Base-by-base conservation (phyloP, 1,284 basidiomycete species). In the Marasmius tenuissimus region DNA sequence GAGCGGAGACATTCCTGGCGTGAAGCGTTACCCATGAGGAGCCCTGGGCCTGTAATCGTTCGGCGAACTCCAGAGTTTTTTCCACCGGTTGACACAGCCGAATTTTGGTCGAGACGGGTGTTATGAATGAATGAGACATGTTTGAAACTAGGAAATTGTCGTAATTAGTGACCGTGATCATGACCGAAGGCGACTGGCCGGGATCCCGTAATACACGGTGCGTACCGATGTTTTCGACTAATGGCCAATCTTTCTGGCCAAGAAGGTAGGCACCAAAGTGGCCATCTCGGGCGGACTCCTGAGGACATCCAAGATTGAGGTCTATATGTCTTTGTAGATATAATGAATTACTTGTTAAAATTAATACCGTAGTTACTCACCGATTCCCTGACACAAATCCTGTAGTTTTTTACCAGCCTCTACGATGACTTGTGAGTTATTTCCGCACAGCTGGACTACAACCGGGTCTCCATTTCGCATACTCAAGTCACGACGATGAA, bases 191-290 rank as follows among this genome's bases (percentile, higher is more conserved):
- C 27, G 27, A 27, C 27, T 27, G 27, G 27, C 27, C 27, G 4
- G 27, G 27, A 2, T 27, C 27, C 27, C 27, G 27, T 27, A 27
- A 27, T 4, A 4, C 27, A 27, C 27, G 27, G 27, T 27, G 27
- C 27, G 27, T 4, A 27, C 27, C 27, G 27, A 92, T 85, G 51
- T 75, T 69, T 66, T 86, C 78, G 0, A 91, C 81, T 12, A 88
- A 68, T 1, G 85, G 83, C 89, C 91, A 91, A 62, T 92, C 87
- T 67, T 82, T 85, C 67, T 85, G 85, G 14, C 80, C 79, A 8
- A 92, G 78, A 11, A 93, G 77, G 70, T 92, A 93, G 18, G 86
- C 90, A 8, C 91, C 91, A 68, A 83, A 90, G 65, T 88, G 88
- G 10, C 81, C 85, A 48, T 88, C 82, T 45, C 80, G 76, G 2